Conservation (phyloP, 140 eudicot genomes). For the Stevia rebaudiana region DNA sequence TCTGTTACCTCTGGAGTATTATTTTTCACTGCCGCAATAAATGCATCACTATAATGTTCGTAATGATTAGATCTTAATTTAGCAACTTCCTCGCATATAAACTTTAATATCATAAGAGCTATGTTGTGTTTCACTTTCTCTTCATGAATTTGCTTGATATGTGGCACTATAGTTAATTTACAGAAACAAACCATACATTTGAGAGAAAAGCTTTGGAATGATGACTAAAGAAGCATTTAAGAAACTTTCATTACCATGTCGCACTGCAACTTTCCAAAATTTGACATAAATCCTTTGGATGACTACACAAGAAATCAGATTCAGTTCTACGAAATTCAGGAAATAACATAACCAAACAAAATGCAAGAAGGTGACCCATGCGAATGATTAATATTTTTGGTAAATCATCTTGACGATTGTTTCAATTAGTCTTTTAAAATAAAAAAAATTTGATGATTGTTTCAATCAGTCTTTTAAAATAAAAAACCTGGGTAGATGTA, state of each 20-base stretch:
- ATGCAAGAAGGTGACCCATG: no score
- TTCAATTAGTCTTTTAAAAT: no score
- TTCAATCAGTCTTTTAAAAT: no score
- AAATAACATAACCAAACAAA: no score
- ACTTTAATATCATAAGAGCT: neutral
- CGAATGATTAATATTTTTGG: no score
- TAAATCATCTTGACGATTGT: no score
- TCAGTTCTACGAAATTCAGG: no score
- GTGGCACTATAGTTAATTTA: no score
- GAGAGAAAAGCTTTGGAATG: no score
- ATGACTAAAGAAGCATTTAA: no score
- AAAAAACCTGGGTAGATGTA: constrained; percentile 2
- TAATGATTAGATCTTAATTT: neutral
- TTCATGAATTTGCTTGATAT: neutral
- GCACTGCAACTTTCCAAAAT: constrained; percentile 1
- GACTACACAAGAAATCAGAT: neutral
- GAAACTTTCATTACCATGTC: constrained; percentile 1
- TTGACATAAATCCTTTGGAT: neutral
- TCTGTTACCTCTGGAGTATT: constrained; percentile 21
- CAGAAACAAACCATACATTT: no score
- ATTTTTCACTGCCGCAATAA: neutral
- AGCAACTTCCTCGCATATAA: constrained; percentile 7
- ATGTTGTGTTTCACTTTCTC: constrained; percentile 15
- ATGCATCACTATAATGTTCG: neutral
- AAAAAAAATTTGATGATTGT: no score